phyloP scores from a whole-genome alignment of 2,329 filamentous ascomycete genomes.

The Albifimbria verrucaria region DNA sequence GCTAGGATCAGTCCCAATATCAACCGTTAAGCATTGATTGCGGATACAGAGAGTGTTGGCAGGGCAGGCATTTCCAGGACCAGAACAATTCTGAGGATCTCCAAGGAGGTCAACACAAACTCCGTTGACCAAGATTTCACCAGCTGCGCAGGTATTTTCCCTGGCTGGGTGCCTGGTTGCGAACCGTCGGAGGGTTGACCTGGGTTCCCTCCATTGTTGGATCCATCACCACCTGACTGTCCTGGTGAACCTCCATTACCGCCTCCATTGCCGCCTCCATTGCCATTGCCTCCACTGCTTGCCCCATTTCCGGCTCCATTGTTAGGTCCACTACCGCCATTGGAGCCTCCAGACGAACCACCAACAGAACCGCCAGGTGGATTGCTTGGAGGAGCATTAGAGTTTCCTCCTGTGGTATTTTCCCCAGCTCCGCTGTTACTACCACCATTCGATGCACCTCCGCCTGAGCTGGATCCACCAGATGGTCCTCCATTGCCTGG shows the following conservation, averaged over 20 bases:
- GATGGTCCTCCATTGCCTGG: not conserved
- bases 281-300: too few relatives aligned
- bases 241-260: not conserved
- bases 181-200: too few relatives aligned
- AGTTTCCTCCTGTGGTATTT: too few relatives aligned
- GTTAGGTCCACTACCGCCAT: not conserved
- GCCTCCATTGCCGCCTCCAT: not conserved
- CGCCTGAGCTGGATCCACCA: not conserved
- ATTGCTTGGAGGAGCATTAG: too few relatives aligned
- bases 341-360: too few relatives aligned
- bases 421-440: not conserved
- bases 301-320: not conserved
- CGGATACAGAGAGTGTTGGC: not conserved
- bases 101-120: not conserved
- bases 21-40: not conserved
- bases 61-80: not conserved
- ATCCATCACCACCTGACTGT: not conserved
- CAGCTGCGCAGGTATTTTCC: not conserved
- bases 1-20: not conserved
- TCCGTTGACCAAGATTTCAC: not conserved
- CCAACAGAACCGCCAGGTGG: too few relatives aligned
- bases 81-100: not conserved
- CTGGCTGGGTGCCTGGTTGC: too few relatives aligned
- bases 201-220: too few relatives aligned
- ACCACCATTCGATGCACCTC: not conserved